These are phyloP conservation scores for Fusarium transvaalense DNA, from an alignment of 2,329 filamentous ascomycete genomes.

Conservation along the genomic window DNA sequence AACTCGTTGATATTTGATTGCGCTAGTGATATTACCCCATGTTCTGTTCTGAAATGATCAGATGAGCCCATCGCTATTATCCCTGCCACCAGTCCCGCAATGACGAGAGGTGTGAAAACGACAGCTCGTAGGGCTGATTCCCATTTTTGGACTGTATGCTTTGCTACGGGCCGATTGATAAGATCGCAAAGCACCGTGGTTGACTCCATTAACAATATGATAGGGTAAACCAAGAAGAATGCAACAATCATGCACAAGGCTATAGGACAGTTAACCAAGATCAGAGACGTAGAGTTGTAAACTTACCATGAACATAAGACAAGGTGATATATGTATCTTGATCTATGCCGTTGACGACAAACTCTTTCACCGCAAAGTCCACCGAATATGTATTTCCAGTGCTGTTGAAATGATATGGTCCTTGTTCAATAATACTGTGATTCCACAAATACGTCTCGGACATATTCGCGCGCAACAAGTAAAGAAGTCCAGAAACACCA, in stretches of 20 bases:
- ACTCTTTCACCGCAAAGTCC: not conserved
- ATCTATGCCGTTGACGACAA: slow-evolving; percentile 14
- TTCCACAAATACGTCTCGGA: slow-evolving; percentile 4
- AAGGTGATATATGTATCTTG: slow-evolving; percentile 5
- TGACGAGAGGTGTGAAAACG: slow-evolving; percentile 14
- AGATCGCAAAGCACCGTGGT: slow-evolving; percentile 15
- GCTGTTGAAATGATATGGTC: not conserved
- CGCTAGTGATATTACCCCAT: not conserved
- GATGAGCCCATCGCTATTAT: slow-evolving; percentile 14
- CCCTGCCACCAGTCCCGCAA: slow-evolving; percentile 1
- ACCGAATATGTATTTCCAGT: slow-evolving; percentile 6
- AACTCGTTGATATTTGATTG: rapidly evolving
- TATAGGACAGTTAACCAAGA: not conserved
- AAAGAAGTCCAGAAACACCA: slow-evolving; percentile 5
- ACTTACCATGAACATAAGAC: slow-evolving; percentile 13
- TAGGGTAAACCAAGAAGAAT: slow-evolving; percentile 9
- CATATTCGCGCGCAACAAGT: not conserved
- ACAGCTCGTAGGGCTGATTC: slow-evolving; percentile 4
- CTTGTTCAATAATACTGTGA: not conserved
- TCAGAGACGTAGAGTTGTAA: rapidly evolving
- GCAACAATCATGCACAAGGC: slow-evolving; percentile 1
- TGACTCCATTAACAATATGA: slow-evolving; percentile 14
- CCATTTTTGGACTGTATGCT: slow-evolving; percentile 17
- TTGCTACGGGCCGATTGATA: slow-evolving; percentile 19
- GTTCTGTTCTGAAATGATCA: slow-evolving; percentile 20